Conservation (phyloP, 805 yeast genomes). For the Scheffersomyces amazonensis region DNA sequence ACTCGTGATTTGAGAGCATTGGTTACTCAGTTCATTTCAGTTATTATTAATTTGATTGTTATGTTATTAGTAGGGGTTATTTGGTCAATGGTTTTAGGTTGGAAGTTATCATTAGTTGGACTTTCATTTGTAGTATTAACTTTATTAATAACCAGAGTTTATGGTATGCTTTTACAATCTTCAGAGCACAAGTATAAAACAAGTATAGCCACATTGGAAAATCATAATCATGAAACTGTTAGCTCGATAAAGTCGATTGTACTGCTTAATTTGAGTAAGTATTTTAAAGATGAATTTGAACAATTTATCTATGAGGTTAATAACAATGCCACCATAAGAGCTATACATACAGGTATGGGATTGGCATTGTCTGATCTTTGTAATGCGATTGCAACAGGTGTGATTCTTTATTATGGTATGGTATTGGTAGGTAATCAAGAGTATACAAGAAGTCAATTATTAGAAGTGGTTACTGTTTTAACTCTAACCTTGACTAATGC, state of each 20-base stretch:
- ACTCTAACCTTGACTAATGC: constrained; percentile 71
- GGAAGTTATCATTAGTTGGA: constrained; percentile 86
- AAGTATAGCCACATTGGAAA: constrained; percentile 53
- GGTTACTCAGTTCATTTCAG: constrained; percentile 59
- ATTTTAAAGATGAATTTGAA: constrained; percentile 43
- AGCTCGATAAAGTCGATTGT: constrained; percentile 62
- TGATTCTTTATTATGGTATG: constrained; percentile 79
- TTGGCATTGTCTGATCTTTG: constrained; percentile 55
- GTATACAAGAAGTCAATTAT: constrained; percentile 54
- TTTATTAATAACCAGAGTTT: constrained; percentile 46
- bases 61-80: constrained; percentile 59
- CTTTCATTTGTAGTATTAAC: constrained; percentile 71
- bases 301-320: constrained; percentile 25
- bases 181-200: constrained; percentile 63
- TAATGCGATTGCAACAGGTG: constrained; percentile 60
- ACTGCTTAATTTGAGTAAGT: constrained; percentile 48
- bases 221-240: constrained; percentile 49
- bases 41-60: constrained; percentile 49
- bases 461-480: constrained; percentile 70
- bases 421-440: constrained; percentile 56
- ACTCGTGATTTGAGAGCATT: constrained; percentile 70
- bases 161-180: constrained; percentile 48
- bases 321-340: constrained; percentile 47
- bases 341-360: constrained; percentile 65
- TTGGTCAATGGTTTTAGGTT: constrained; percentile 80